phyloP scores from a whole-genome alignment of 805 yeast genomes.

The Teunomyces panamensis region DNA sequence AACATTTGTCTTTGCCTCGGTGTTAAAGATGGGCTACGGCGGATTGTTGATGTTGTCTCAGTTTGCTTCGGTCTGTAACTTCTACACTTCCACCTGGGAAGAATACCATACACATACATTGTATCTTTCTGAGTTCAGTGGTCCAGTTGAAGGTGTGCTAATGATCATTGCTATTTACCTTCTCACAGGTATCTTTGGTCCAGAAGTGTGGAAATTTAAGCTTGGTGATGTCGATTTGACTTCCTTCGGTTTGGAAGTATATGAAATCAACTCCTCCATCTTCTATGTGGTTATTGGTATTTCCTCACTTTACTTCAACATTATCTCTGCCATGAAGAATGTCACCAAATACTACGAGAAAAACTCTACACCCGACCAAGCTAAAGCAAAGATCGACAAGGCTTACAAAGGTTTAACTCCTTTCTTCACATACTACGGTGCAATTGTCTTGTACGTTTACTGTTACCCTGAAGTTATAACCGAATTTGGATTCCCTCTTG shows the following conservation, averaged over 20 bases:
- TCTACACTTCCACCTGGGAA: slow-evolving; percentile 92
- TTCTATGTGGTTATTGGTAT: slow-evolving; percentile 51
- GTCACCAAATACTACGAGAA: slow-evolving; percentile 48
- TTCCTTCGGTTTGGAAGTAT: slow-evolving; percentile 25
- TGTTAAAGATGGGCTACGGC: slow-evolving; percentile 72
- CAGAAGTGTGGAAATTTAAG: slow-evolving; percentile 57
- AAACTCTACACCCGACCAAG: slow-evolving; percentile 15
- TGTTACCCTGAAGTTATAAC: slow-evolving; percentile 52
- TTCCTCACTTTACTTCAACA: slow-evolving; percentile 59
- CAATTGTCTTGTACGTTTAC: slow-evolving; percentile 46
- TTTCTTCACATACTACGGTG: slow-evolving; percentile 51
- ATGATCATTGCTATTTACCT: slow-evolving; percentile 54
- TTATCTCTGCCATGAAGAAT: slow-evolving; percentile 62
- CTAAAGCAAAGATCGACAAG: slow-evolving; percentile 39
- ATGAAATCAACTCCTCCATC: slow-evolving; percentile 38
- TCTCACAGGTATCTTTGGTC: slow-evolving; percentile 68
- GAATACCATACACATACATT: slow-evolving; percentile 87
- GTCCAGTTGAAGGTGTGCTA: slow-evolving; percentile 93
- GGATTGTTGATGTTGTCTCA: slow-evolving; percentile 60
- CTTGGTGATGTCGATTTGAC: slow-evolving; percentile 40
- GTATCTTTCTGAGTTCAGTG: slow-evolving; percentile 75
- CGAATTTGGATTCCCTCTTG: slow-evolving; percentile 50
- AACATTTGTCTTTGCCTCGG: slow-evolving; percentile 68
- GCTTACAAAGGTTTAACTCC: slow-evolving; percentile 62
- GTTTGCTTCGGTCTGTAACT: slow-evolving; percentile 74